These are phyloP conservation scores for Acacia melanoxylon DNA, from an alignment of 306 rosid species.

Conservation along the genomic window DNA sequence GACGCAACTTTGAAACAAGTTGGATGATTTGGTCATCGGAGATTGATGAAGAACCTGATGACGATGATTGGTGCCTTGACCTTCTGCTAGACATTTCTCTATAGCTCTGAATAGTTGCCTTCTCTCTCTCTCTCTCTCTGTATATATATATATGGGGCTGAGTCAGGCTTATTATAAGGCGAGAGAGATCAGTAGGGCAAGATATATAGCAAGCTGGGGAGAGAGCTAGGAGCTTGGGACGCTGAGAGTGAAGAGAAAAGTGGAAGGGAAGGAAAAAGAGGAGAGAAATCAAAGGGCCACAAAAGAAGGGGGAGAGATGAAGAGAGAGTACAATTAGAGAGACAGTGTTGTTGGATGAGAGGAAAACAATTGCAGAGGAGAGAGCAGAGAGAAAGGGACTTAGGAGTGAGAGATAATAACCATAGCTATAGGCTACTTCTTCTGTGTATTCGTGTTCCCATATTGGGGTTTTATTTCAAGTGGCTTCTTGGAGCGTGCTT, in stretches of 20 bases:
- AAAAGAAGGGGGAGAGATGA: conserved; percentile 23
- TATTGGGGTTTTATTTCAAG: conserved; percentile 74
- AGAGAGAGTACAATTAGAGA: conserved; percentile 39
- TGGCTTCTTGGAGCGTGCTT: conserved; percentile 62
- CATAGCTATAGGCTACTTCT: conserved; percentile 32
- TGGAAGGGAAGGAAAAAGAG: neutral
- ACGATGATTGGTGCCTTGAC: conserved; percentile 65
- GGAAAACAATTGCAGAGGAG: conserved; percentile 78
- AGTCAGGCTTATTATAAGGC: neutral
- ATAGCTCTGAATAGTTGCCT: neutral
- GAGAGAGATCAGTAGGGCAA: neutral
- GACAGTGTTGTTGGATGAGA: conserved; percentile 63
- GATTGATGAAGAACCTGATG: conserved; percentile 59
- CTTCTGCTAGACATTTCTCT: conserved; percentile 80
- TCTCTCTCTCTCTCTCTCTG: too few relatives aligned
- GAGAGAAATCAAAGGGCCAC: conserved; percentile 54
- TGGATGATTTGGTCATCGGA: conserved; percentile 95
- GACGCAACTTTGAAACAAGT: conserved; percentile 93
- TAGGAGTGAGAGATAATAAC: conserved; percentile 6
- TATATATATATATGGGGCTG: neutral
- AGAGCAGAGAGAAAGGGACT: conserved; percentile 25
- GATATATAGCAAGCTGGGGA: neutral
- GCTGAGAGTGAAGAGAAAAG: conserved; percentile 28
- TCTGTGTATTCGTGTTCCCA: conserved; percentile 55
- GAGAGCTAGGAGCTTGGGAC: conserved; percentile 15